A percentile compares a stretch with the other conserved stretches of the same genome.
Evolutionary conservation across 2,329 filamentous ascomycete species (phyloP).

Genomic region (Scytalidium lignicola): DNA sequence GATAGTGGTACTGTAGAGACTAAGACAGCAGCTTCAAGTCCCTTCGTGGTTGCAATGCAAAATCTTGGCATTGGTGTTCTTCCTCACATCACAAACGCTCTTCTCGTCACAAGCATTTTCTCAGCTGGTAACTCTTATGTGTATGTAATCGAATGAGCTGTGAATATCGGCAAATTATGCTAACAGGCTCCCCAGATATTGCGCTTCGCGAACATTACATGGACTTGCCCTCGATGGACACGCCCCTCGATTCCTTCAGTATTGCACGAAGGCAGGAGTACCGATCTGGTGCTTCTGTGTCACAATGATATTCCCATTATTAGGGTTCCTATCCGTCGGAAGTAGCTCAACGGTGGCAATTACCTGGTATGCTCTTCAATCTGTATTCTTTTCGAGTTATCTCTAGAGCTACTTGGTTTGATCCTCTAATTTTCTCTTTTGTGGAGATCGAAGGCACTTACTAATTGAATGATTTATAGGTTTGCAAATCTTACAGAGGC

Average conservation of each 20-base stretch:
- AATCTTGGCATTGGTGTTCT: conserved; percentile 57
- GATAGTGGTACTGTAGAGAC: conserved; percentile 38
- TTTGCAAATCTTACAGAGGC: conserved; percentile 24
- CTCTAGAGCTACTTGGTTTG: too few species aligned
- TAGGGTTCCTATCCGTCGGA: conserved; percentile 46
- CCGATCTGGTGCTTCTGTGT: conserved; percentile 53
- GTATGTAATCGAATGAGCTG: conserved; percentile 33
- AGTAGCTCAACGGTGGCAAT: conserved; percentile 1
- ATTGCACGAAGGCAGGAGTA: conserved; percentile 56
- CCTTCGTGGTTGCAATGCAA: conserved; percentile 61
- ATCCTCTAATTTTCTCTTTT: too few species aligned
- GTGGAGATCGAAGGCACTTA: not conserved
- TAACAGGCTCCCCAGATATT: not conserved
- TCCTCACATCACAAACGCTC: conserved; percentile 62
- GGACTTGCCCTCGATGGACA: conserved; percentile 2
- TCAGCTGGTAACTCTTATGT: conserved; percentile 54
- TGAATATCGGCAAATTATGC: not conserved
- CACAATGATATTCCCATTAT: conserved; percentile 47
- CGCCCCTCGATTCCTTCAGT: conserved; percentile 40
- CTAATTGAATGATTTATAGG: conserved; percentile 30
- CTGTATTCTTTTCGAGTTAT: too few species aligned
- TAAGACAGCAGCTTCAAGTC: conserved; percentile 52
- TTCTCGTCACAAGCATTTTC: conserved; percentile 62
- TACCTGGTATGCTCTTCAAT: conserved; percentile 3
- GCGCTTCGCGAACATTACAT: conserved; percentile 2